A percentile compares a stretch with the other conserved stretches of the same genome.
Evolutionary conservation across 2,329 filamentous ascomycete genomes (phyloP).

Genomic region (Apiospora saccharicola): DNA sequence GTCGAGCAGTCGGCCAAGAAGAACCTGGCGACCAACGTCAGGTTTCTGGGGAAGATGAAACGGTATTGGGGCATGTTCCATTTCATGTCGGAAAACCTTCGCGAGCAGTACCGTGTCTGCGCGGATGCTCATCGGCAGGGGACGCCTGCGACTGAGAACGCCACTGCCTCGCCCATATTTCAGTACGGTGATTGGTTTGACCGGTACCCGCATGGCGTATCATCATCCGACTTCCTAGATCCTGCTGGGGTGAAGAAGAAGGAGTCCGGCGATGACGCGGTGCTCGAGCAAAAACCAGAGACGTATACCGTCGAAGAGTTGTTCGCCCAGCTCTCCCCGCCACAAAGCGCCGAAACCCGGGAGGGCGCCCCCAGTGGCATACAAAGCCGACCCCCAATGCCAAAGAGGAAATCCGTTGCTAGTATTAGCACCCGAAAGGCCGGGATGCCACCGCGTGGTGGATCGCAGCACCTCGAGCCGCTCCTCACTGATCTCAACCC

Average conservation of each 20-base stretch:
- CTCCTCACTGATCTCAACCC: constrained; percentile 46
- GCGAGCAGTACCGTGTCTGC: constrained; percentile 85
- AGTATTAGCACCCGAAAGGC: constrained; percentile 41
- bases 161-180: constrained; percentile 71
- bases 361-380: constrained; percentile 43
- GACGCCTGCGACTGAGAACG: constrained; percentile 55
- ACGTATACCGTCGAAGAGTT: constrained; percentile 96
- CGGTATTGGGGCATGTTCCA: constrained; percentile 99
- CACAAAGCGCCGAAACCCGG: constrained; percentile 56
- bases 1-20: constrained; percentile 82
- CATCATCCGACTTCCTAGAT: constrained; percentile 83
- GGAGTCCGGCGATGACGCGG: constrained; percentile 84
- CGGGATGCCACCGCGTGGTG: constrained; percentile 44
- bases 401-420: constrained; percentile 49
- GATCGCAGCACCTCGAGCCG: constrained; percentile 48
- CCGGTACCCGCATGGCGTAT: constrained; percentile 90
- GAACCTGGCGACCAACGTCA: constrained; percentile 86
- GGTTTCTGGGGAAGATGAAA: constrained; percentile 93
- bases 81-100: constrained; percentile 92
- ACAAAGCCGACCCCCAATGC: constrained; percentile 34
- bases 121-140: constrained; percentile 81
- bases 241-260: constrained; percentile 72
- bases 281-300: constrained; percentile 86
- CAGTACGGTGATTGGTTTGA: constrained; percentile 99
- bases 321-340: constrained; percentile 80